Evolutionary conservation across 1,284 basidiomycete species (phyloP), one percentile per base, ranked within the genome.

Genomic region (Rhizoctonia solani): DNA sequence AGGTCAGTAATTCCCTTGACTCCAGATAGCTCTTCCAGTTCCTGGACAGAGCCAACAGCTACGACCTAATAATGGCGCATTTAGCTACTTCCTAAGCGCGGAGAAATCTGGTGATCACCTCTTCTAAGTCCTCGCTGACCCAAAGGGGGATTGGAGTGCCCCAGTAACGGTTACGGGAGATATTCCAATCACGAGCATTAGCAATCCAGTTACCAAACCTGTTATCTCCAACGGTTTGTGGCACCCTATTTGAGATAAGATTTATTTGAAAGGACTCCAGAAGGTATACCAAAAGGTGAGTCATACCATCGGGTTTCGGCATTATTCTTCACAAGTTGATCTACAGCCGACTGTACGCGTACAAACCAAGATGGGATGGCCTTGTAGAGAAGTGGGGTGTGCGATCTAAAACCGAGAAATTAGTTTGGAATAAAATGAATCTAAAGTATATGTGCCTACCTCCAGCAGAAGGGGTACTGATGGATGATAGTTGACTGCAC

Each of bases 131-230:
- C 1, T 96, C 93, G 74, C 91, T 95, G 32, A 83, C 93, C 97
- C 97, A 99, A 39, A 99, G 81, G 8, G 97, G 97, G 70, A 99
- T 89, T 5, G 97, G 97, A 5, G 96, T 99, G 49, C 96, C 97
- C 96, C 96, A 99, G 78, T 98, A 99, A 68, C 97, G 87, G 82
- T 99, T 99, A 71, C 97, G 85, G n/a, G 95, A 97, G 71, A 99
- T 85, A 77, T 98, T 99, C 97, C 97, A 99, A 76, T 99, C 97
- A 34, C 96, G 87, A 11, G 97, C 97, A 77, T 97, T 98, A 55
- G 92, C 88, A 68, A 99, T 82, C 97, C 97, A 99, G 77, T 93
- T 96, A 27, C 94, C 95, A 75, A 99, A 99, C 56, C 96, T 85
- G 72, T 90, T 88, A 69, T 98, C 95, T 9, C 95, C 92, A 54